Base-by-base conservation (phyloP, 2,329 filamentous ascomycete species). In the Ophiostoma populinum region DNA sequence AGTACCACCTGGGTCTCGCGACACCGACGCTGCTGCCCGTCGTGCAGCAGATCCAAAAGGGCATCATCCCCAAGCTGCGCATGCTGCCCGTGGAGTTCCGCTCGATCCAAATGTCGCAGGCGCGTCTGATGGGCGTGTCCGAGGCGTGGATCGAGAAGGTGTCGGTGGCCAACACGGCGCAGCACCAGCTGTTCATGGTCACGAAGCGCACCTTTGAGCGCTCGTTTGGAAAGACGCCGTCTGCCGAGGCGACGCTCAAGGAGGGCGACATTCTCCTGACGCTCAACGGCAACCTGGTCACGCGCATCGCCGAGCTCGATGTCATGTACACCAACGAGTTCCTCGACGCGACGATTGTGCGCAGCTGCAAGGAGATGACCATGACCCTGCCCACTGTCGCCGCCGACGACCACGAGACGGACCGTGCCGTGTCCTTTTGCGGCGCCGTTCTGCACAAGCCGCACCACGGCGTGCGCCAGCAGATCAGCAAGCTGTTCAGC, bases 131-230 rank as follows among this genome's bases (percentile, higher is more conserved):
- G 86, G 90, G 90, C 8, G 83, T 95, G 1, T 82, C 81, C 0
- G 86, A 95, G 48, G 78, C 92, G 42, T 95, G 87, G 90, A 93
- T 98, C 47, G 68, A 81, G 46, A 80, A 83, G 55, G 87, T 94
- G 2, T 77, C 90, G 35, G 65, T 75, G 44, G 82, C 83, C 42
- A 94, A 98, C 54, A 80, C 82, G 25, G 77, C 90, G 34, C 80
- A 85, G 39, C 90, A 98, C 51, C 90, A 98, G 57, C 70, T 98
- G 24, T 98, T 98, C 62, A 94, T 98, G 80, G 83, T 98, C 11
- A 50, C 50, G 48, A 98, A 98, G 59, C 77, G 92, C 31, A 74
- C 70, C 0, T 76, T 76, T 47, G 72, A 75, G 54, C 63, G 69
- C 11, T 57, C 44, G 12, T 40, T 45, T 32, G 41, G 45, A 10